Percentiles rank a stretch among this genome's conserved stretches.
Evolutionary conservation across 176 grass and related monocot genomes (phyloP).

Genomic region (Eragrostis nindensis): DNA sequence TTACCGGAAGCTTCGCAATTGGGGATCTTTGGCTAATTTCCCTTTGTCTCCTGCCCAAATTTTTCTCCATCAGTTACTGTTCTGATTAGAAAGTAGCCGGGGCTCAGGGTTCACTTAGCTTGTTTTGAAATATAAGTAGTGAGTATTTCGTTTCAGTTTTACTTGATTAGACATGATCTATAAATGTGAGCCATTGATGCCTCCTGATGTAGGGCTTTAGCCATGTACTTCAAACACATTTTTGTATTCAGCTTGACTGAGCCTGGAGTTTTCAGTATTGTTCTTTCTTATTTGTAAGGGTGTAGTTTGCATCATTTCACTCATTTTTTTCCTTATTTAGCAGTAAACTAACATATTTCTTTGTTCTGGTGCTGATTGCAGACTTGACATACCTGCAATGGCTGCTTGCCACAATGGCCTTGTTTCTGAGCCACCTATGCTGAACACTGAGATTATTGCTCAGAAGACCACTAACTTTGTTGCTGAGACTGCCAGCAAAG

Average conservation of each 20-base stretch:
- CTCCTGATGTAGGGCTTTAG: neutral
- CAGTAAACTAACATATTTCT: conserved; percentile 11
- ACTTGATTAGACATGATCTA: neutral
- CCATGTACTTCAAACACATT: neutral
- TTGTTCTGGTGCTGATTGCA: conserved; percentile 28
- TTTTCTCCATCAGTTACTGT: neutral
- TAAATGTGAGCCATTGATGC: neutral
- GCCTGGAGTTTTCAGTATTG: conserved; percentile 15
- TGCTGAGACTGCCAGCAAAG: conserved; percentile 26
- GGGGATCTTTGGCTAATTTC: neutral
- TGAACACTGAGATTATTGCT: conserved; percentile 25
- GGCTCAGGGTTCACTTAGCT: neutral
- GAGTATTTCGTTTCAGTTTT: neutral
- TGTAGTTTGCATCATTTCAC: conserved; percentile 17
- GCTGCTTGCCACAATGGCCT: conserved; percentile 28
- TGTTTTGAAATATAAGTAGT: neutral
- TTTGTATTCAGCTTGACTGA: conserved; percentile 12
- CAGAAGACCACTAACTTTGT: conserved; percentile 35
- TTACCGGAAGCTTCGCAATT: neutral
- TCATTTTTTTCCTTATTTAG: neutral
- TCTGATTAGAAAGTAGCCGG: neutral
- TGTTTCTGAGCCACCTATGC: conserved; percentile 21
- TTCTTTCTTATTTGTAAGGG: neutral
- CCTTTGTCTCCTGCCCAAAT: conserved; percentile 13
- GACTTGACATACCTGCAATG: conserved; percentile 29